A percentile compares a stretch with the other conserved stretches of the same genome.
Conservation (phyloP, 2,329 filamentous ascomycete species). For the Emericellopsis atlantica region DNA sequence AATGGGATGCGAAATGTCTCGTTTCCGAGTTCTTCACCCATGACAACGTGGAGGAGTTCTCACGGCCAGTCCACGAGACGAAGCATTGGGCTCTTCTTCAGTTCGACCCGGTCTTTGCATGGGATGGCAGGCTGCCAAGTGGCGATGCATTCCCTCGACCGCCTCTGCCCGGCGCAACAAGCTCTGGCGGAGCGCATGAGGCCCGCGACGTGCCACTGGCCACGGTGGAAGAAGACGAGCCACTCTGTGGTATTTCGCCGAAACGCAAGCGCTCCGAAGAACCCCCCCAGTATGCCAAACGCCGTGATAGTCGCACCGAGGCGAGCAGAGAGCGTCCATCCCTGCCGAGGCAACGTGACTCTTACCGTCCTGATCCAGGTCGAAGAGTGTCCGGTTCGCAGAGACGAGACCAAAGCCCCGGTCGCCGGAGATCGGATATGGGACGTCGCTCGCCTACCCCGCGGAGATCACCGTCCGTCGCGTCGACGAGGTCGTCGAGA, state of each 20-base stretch:
- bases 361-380: background rate
- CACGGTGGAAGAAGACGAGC: too few species aligned
- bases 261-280: too few species aligned
- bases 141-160: background rate
- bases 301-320: too few species aligned
- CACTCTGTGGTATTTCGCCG: too few species aligned
- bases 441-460: background rate
- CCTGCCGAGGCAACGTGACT: background rate
- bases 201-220: too few species aligned
- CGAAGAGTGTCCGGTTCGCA: background rate
- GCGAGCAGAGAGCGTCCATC: too few species aligned
- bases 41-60: slow-evolving; percentile 28
- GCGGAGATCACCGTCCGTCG: background rate
- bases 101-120: slow-evolving; percentile 29
- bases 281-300: too few species aligned
- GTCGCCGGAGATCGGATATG: background rate
- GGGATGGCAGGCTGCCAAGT: slow-evolving; percentile 1
- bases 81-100: slow-evolving; percentile 25
- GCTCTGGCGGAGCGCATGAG: too few species aligned
- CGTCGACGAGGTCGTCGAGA: slow-evolving; percentile 2
- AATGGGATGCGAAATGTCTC: slow-evolving; percentile 27
- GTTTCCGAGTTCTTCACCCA: slow-evolving; percentile 30
- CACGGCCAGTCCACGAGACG: slow-evolving; percentile 25
- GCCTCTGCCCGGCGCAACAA: too few species aligned
- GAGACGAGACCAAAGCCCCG: background rate